Base-by-base conservation (phyloP, 2,329 filamentous ascomycete genomes). In the Fonsecaea multimorphosa region DNA sequence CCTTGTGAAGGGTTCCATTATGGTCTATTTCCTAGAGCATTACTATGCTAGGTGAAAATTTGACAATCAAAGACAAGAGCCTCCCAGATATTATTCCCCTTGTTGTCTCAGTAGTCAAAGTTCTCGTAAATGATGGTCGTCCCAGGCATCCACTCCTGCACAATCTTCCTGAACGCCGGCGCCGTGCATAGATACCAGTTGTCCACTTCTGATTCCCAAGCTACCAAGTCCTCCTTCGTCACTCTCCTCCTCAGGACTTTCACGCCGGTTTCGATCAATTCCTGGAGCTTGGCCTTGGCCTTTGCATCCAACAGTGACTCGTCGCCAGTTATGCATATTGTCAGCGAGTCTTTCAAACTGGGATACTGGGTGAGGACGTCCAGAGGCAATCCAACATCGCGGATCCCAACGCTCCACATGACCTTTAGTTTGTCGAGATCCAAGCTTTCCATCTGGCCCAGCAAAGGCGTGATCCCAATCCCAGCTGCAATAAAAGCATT, bases 401-500 rank as follows among this genome's bases (percentile, higher is more conserved):
- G 82, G 0, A 77, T 75, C 6, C 84, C 80, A 3, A 93, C 71
- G 1, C 86, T 88, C 92, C 92, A 96, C 1, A 92, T 80, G 3
- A 95, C 74, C 29, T 72, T 78, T 40, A 95, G 74, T 2, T 75
- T 73, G 1, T 75, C 71, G 4, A 79, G 68, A 64, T 81, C 76
- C 0, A 92, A 74, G 5, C 83, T 76, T 0, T 78, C 80, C n/a
- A 87, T 82, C 71, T 92, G 90, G 0, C 88, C 87, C n/a, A 96
- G 80, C 2, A 95, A 72, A 1, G 92, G 92, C 31, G 92, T 96
- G 67, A 96, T 91, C 0, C 92, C 92, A 6, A 96, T 90, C 2
- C 92, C 92, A 0, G 86, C 91, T 5, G 91, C 91, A 2, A 96
- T 77, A 70, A 93, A 95, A 0, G 81, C 81, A 0, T 87, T 77